Conservation (phyloP, 2,329 filamentous ascomycete genomes). For the Alternaria arborescens region DNA sequence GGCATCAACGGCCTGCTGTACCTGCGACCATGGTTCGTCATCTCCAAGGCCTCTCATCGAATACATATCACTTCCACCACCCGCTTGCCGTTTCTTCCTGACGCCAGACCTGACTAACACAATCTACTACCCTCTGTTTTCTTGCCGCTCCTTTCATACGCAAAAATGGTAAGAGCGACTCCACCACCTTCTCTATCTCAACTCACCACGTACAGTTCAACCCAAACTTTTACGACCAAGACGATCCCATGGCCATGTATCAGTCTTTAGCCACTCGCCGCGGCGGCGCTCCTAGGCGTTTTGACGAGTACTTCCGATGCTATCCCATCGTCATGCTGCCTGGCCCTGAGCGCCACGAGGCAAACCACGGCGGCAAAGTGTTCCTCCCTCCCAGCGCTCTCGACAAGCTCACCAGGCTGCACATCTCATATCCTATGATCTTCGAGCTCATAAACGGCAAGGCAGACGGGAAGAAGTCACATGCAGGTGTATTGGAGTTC, state of each 20-base stretch:
- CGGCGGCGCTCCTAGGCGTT: constrained; percentile 71
- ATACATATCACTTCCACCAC: constrained; percentile 18
- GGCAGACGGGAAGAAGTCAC: constrained; percentile 85
- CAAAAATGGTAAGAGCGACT: constrained; percentile 44
- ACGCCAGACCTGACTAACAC: not conserved
- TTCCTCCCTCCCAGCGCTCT: constrained; percentile 95
- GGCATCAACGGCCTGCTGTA: constrained; percentile 33
- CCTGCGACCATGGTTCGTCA: constrained; percentile 22
- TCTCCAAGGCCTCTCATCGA: constrained; percentile 1
- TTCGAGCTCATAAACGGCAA: constrained; percentile 95
- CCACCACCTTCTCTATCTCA: constrained; percentile 25
- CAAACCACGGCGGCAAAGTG: constrained; percentile 97
- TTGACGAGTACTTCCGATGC: constrained; percentile 98
- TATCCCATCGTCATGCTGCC: constrained; percentile 96
- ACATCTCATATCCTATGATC: constrained; percentile 96
- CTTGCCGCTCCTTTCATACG: not conserved
- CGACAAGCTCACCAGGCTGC: constrained; percentile 93
- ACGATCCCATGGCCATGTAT: constrained; percentile 64
- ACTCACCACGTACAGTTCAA: constrained; percentile 49
- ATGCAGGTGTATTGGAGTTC: constrained; percentile 96
- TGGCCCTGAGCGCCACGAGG: constrained; percentile 83
- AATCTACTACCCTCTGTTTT: not conserved
- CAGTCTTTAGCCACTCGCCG: constrained; percentile 59
- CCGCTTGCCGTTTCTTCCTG: constrained; percentile 27
- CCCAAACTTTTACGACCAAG: constrained; percentile 60